Conservation (phyloP, 768 basidiomycete genomes). For the Pleurotus eryngii region DNA sequence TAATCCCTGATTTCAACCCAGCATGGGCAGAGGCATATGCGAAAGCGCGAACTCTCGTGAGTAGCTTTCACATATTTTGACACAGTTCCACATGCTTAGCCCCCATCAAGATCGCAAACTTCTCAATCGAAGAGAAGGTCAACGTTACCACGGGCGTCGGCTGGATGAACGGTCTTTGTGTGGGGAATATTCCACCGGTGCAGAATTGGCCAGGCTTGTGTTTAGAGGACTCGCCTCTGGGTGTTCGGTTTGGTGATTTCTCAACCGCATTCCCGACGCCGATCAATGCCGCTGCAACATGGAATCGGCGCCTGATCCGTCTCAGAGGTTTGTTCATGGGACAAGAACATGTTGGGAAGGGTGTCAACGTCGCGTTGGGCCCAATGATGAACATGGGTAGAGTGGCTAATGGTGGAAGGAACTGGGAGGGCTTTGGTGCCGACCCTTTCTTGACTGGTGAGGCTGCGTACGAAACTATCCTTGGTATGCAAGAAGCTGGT, state of each 20-base stretch:
- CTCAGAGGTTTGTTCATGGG: slow-evolving; percentile 78
- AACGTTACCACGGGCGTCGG: slow-evolving; percentile 64
- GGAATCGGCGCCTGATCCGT: slow-evolving; percentile 76
- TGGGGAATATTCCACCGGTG: slow-evolving; percentile 37
- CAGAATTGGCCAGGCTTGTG: slow-evolving; percentile 64
- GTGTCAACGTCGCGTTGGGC: slow-evolving; percentile 75
- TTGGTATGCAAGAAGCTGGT: slow-evolving; percentile 75
- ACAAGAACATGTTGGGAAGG: slow-evolving; percentile 77
- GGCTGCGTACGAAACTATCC: slow-evolving; percentile 72
- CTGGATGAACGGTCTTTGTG: slow-evolving; percentile 64
- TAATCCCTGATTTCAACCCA: slow-evolving; percentile 44
- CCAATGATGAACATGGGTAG: slow-evolving; percentile 85
- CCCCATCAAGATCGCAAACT: slow-evolving; percentile 35
- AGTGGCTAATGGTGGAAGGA: slow-evolving; percentile 74
- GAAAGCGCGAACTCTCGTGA: slow-evolving; percentile 55
- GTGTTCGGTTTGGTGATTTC: slow-evolving; percentile 72
- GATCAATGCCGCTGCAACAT: slow-evolving; percentile 81
- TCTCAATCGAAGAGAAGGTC: slow-evolving; percentile 63
- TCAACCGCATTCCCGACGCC: slow-evolving; percentile 83
- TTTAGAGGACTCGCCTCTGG: slow-evolving; percentile 76
- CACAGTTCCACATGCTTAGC: no score
- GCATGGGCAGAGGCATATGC: slow-evolving; percentile 60
- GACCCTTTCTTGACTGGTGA: slow-evolving; percentile 89
- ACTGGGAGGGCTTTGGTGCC: slow-evolving; percentile 95
- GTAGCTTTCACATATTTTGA: slow-evolving; percentile 10